Evolutionary conservation across 257 asterid genomes (phyloP).

Genomic region (Asclepias syriaca): DNA sequence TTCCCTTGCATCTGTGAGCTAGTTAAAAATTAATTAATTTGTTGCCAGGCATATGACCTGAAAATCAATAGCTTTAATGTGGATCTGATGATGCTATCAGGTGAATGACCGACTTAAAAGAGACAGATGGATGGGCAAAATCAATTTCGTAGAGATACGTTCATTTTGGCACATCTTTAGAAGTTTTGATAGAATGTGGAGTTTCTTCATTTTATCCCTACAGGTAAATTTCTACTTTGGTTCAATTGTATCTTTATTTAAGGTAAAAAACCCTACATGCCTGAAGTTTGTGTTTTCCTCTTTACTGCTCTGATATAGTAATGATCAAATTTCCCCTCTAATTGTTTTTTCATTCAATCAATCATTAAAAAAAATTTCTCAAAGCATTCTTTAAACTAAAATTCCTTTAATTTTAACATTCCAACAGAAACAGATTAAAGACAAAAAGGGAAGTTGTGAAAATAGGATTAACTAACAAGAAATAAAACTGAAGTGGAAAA

Average conservation of each 20-base stretch:
- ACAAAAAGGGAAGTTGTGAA: not conserved
- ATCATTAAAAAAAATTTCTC: too few species aligned
- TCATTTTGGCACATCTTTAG: constrained; percentile 84
- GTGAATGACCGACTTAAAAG: constrained; percentile 41
- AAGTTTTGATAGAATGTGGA: constrained; percentile 96
- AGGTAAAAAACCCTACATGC: constrained; percentile 7
- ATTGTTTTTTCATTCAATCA: not conserved
- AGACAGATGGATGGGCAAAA: constrained; percentile 80
- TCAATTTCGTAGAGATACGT: constrained; percentile 89
- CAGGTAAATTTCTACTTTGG: constrained; percentile 49
- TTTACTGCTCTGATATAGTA: not conserved
- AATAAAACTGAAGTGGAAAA: not conserved
- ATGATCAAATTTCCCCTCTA: not conserved
- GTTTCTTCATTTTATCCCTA: constrained; percentile 72
- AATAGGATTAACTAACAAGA: not conserved
- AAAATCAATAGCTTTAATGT: constrained; percentile 11
- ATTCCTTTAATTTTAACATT: not conserved
- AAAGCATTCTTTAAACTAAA: not conserved
- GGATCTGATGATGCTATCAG: constrained; percentile 37
- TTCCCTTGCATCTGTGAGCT: not conserved
- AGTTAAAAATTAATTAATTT: not conserved
- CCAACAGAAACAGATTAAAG: not conserved
- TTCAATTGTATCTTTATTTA: constrained; percentile 10
- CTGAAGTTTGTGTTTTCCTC: not conserved
- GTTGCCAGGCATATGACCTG: not conserved